Evolutionary conservation across 2,329 filamentous ascomycete genomes (phyloP).

Genomic region (Microcyclospora tardicrescens): DNA sequence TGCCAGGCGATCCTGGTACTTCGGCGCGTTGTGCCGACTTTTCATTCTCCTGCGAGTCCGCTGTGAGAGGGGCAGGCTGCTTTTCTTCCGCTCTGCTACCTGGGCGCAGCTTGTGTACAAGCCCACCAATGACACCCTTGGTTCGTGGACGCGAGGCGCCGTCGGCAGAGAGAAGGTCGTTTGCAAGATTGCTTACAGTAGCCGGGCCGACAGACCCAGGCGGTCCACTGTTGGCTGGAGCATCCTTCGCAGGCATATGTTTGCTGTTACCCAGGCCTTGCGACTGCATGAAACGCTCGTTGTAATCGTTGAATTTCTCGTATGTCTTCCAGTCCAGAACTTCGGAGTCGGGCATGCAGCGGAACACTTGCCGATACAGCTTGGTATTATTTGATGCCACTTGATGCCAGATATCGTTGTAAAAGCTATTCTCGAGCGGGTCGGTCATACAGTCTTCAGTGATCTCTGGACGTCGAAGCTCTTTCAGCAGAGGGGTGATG

Average conservation of each 20-base stretch:
- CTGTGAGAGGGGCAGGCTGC: constrained; percentile 7
- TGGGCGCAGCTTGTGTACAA: constrained; percentile 22
- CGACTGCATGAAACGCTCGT: constrained; percentile 59
- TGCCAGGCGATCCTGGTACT: constrained; percentile 12
- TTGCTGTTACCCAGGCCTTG: constrained; percentile 43
- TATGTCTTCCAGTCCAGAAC: constrained; percentile 91
- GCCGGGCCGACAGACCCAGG: constrained; percentile 28
- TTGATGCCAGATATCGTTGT: constrained; percentile 74
- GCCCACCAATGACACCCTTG: constrained; percentile 17
- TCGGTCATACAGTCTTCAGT: constrained; percentile 91
- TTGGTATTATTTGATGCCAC: constrained; percentile 92
- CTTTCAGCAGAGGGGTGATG: constrained; percentile 41
- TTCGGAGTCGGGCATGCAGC: constrained; percentile 92
- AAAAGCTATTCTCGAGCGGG: constrained; percentile 69
- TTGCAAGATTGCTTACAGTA: constrained; percentile 2
- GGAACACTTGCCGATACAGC: constrained; percentile 83
- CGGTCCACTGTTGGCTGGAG: constrained; percentile 36
- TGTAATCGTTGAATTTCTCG: constrained; percentile 67
- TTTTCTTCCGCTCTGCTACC: constrained; percentile 16
- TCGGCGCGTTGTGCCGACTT: constrained; percentile 7
- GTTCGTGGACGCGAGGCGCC: constrained; percentile 49
- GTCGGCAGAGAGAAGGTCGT: constrained; percentile 57
- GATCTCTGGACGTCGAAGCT: constrained; percentile 61
- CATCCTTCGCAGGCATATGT: constrained; percentile 36
- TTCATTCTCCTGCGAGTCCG: constrained; percentile 14